phyloP scores from a whole-genome alignment of 208 protist species.

The Angomonas ambiguus region DNA sequence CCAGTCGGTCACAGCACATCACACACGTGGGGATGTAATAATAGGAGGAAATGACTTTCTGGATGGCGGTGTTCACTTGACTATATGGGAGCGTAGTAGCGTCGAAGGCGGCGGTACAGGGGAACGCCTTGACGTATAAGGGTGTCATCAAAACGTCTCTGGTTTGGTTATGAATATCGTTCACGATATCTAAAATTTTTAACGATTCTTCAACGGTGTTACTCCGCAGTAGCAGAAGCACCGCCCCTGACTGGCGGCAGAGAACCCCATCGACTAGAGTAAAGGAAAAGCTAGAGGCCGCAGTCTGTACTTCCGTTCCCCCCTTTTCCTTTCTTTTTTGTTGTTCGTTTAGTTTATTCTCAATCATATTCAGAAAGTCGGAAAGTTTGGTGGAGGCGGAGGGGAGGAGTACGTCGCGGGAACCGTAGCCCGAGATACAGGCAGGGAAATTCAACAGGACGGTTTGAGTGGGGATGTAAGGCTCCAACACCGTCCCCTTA shows the following conservation, averaged over 20 bases:
- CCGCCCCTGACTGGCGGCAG: slow-evolving; percentile 47
- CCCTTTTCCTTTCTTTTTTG: slow-evolving; percentile 4
- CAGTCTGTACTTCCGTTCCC: not conserved
- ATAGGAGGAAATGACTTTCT: slow-evolving; percentile 22
- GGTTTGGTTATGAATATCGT: slow-evolving; percentile 27
- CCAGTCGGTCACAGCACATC: slow-evolving; percentile 71
- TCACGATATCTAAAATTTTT: slow-evolving; percentile 30
- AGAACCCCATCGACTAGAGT: slow-evolving; percentile 38
- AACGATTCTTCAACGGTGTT: slow-evolving; percentile 41
- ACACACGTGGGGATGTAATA: slow-evolving; percentile 80
- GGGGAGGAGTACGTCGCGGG: not conserved
- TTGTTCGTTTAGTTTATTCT: not conserved
- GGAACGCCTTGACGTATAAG: slow-evolving; percentile 35
- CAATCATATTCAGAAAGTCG: slow-evolving; percentile 19
- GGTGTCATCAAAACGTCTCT: slow-evolving; percentile 26
- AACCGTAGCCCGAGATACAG: slow-evolving; percentile 2
- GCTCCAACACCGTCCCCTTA: slow-evolving; percentile 71
- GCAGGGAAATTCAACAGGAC: slow-evolving; percentile 65
- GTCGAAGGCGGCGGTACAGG: slow-evolving; percentile 16
- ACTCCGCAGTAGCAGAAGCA: slow-evolving; percentile 42
- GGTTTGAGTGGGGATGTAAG: slow-evolving; percentile 62
- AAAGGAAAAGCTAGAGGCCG: slow-evolving; percentile 16
- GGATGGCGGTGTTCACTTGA: not conserved
- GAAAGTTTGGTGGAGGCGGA: slow-evolving; percentile 31
- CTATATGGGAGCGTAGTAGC: not conserved